Evolutionary conservation across 495 filamentous ascomycete species (phyloP).

Genomic region (Chaetomium cochliodes): DNA sequence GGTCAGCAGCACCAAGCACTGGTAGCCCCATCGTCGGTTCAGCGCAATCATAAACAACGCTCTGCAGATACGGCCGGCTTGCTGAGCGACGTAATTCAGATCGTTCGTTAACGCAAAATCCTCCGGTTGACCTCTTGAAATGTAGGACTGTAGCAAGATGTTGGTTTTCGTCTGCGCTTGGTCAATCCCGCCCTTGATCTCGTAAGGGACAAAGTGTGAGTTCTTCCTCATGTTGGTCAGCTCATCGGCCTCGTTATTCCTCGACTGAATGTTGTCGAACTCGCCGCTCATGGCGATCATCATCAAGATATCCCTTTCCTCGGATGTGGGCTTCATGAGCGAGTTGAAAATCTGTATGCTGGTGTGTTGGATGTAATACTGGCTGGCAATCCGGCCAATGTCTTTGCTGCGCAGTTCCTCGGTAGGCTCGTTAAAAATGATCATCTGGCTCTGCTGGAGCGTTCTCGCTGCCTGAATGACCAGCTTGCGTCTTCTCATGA

Average conservation of each 20-base stretch:
- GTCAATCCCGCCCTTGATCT: constrained; percentile 72
- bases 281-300: constrained; percentile 97
- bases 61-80: constrained; percentile 88
- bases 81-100: constrained; percentile 91
- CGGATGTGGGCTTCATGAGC: constrained; percentile 76
- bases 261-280: constrained; percentile 92
- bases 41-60: constrained; percentile 96
- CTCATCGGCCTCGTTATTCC: constrained; percentile 83
- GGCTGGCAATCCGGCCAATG: constrained; percentile 92
- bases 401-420: constrained; percentile 91
- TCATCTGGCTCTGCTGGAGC: constrained; percentile 92
- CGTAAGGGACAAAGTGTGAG: constrained; percentile 64
- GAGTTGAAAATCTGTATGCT: constrained; percentile 95
- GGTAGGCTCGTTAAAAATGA: constrained; percentile 92
- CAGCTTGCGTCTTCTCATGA: constrained; percentile 75
- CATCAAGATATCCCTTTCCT: constrained; percentile 83
- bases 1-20: constrained; percentile 83
- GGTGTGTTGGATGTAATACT: constrained; percentile 90
- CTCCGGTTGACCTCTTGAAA: constrained; percentile 81
- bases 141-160: constrained; percentile 89
- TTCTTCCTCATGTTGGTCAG: constrained; percentile 58
- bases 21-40: constrained; percentile 89
- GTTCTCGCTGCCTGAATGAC: constrained; percentile 82
- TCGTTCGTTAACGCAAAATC: constrained; percentile 93
- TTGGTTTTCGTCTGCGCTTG: constrained; percentile 89